phyloP scores from a whole-genome alignment of 495 filamentous ascomycete species.

The Podospora pseudocomata region DNA sequence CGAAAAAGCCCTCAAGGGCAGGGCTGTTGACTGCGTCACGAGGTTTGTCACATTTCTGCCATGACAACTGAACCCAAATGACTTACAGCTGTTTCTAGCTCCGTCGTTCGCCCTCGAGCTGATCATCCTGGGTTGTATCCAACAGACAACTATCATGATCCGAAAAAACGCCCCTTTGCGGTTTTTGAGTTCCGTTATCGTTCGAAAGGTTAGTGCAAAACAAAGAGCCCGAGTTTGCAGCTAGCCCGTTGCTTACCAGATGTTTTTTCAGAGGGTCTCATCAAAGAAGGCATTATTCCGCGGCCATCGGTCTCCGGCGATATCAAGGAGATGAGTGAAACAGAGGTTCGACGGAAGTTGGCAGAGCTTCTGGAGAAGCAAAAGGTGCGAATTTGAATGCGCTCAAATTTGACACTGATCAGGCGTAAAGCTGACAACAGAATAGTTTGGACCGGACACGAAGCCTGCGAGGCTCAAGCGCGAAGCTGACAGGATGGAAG shows the following conservation, averaged over 20 bases:
- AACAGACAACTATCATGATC: constrained; percentile 1
- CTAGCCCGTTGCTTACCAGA: neutral
- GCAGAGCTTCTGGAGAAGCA: neutral
- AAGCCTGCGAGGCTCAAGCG: neutral
- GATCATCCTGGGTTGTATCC: neutral
- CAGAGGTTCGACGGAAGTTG: constrained; percentile 5
- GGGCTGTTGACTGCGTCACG: constrained; percentile 7
- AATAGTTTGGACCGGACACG: neutral
- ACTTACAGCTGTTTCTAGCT: neutral
- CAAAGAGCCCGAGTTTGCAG: neutral
- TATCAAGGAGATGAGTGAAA: neutral
- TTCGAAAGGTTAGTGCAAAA: constrained; percentile 12
- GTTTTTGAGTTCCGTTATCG: constrained; percentile 23
- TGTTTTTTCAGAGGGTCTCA: constrained; percentile 13
- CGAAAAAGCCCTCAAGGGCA: constrained; percentile 19
- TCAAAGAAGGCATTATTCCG: constrained; percentile 7
- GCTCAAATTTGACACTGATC: neutral
- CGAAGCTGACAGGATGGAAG: neutral
- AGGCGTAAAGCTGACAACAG: neutral
- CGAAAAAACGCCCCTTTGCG: constrained; percentile 11
- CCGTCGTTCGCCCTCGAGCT: neutral
- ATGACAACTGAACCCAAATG: neutral
- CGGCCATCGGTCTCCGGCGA: neutral
- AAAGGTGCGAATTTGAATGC: neutral
- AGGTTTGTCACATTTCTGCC: constrained; percentile 4